Evolutionary conservation across 2,329 filamentous ascomycete genomes (phyloP).

Genomic region (Zymoseptoria crescenta): DNA sequence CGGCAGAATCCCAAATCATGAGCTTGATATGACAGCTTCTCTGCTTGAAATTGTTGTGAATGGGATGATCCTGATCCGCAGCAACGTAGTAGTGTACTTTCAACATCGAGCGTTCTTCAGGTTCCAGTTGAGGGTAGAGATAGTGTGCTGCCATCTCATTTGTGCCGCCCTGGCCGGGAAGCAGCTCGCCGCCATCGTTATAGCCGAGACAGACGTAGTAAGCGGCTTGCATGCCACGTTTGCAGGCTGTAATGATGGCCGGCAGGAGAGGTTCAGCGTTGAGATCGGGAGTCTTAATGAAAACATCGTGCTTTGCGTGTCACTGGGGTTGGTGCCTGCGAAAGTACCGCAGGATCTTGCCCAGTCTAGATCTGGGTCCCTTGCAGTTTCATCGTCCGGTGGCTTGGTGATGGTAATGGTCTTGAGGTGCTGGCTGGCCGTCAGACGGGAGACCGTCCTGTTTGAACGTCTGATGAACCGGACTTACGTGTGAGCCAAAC

Average conservation of each 20-base stretch:
- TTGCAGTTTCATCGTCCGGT: constrained; percentile 6
- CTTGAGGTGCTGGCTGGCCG: constrained; percentile 14
- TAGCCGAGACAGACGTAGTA: constrained; percentile 72
- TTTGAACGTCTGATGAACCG: neutral
- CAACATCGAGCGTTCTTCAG: constrained; percentile 34
- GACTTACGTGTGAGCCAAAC: constrained; percentile 18
- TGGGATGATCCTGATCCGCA: constrained; percentile 62
- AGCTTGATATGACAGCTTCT: constrained; percentile 71
- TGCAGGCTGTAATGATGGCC: constrained; percentile 56
- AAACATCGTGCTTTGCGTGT: constrained; percentile 57
- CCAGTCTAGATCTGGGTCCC: constrained; percentile 34
- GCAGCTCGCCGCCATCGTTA: constrained; percentile 68
- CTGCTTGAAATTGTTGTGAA: constrained; percentile 57
- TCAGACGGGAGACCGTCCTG: neutral
- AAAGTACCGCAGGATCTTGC: constrained; percentile 59
- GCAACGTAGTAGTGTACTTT: constrained; percentile 62
- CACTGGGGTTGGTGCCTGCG: constrained; percentile 54
- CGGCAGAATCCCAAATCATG: constrained; percentile 60
- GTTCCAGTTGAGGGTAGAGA: constrained; percentile 49
- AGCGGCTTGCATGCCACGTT: constrained; percentile 58
- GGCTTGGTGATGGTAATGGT: constrained; percentile 14
- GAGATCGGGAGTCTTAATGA: constrained; percentile 71
- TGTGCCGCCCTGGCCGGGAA: constrained; percentile 67
- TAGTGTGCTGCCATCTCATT: constrained; percentile 62
- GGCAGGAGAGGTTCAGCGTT: constrained; percentile 63